phyloP scores from a whole-genome alignment of 129 eudicot genomes.

The Erigeron canadensis region DNA sequence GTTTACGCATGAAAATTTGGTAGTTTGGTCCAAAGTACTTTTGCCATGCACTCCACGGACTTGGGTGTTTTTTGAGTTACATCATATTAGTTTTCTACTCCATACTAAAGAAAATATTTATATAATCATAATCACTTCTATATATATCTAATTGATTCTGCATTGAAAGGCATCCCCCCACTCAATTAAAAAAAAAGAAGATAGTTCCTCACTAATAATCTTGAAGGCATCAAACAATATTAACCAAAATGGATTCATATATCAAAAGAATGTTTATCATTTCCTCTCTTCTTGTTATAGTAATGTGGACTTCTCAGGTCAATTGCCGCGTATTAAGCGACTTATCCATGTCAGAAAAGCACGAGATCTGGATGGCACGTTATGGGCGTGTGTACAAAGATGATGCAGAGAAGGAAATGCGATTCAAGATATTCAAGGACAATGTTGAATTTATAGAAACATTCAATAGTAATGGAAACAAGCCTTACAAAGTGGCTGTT shows the following conservation, averaged over 20 bases:
- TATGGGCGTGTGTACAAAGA: too few relatives aligned
- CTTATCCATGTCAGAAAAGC: too few relatives aligned
- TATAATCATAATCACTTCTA: neutral
- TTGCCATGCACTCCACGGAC: slow-evolving; percentile 21
- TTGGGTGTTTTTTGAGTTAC: neutral
- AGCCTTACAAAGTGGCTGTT: too few relatives aligned
- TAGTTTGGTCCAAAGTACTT: neutral
- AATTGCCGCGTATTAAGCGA: too few relatives aligned
- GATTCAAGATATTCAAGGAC: too few relatives aligned
- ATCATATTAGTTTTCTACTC: slow-evolving; percentile 7
- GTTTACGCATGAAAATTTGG: neutral
- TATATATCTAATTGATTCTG: neutral
- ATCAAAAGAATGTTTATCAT: too few relatives aligned
- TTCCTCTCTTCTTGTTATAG: slow-evolving; percentile 11
- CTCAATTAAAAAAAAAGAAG: neutral
- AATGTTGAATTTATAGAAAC: too few relatives aligned
- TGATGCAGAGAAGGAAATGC: too few relatives aligned
- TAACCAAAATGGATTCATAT: slow-evolving; percentile 13
- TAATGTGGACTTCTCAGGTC: too few relatives aligned
- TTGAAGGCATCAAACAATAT: neutral
- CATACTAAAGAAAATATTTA: neutral
- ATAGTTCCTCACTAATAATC: neutral
- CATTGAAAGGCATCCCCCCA: slow-evolving; percentile 4
- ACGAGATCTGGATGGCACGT: too few relatives aligned
- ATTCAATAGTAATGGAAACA: too few relatives aligned